Percentiles rank a stretch among this genome's conserved stretches.
Conservation (phyloP, 2,329 filamentous ascomycete species). For the Cercospora canescens region DNA sequence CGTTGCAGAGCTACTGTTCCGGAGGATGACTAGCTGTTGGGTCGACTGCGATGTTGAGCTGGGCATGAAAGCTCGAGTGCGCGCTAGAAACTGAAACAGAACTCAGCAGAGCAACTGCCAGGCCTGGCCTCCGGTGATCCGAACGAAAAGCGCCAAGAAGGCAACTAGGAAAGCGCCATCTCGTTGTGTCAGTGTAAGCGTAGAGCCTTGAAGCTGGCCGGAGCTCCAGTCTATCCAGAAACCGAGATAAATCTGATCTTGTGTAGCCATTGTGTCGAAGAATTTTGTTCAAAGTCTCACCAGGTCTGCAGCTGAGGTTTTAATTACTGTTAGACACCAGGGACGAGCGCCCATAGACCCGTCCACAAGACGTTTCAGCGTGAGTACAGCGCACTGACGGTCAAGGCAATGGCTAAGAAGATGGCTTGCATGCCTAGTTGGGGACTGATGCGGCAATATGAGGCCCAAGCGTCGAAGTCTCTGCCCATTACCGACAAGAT, state of each 20-base stretch:
- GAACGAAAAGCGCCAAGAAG: not conserved
- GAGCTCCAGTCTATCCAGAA: not conserved
- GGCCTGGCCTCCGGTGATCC: not conserved
- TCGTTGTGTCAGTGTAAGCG: not conserved
- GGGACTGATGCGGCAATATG: not conserved
- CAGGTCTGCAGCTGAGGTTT: no score
- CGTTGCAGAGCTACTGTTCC: not conserved
- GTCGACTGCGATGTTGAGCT: not conserved
- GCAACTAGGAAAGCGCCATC: not conserved
- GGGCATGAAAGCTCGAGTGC: not conserved
- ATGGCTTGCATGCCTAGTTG: not conserved
- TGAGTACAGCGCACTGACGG: not conserved
- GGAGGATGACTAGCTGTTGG: not conserved
- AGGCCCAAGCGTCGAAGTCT: not conserved
- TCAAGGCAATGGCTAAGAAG: not conserved
- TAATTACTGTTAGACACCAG: no score
- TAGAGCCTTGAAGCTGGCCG: not conserved
- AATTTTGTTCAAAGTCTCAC: not conserved
- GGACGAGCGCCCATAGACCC: no score
- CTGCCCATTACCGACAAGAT: not conserved
- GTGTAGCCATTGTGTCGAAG: not conserved
- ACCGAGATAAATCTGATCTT: not conserved
- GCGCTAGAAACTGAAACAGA: not conserved
- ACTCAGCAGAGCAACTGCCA: not conserved
- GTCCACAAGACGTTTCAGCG: no score